Evolutionary conservation across 2,329 filamentous ascomycete genomes (phyloP).

Genomic region (Hypoxylon sp.): DNA sequence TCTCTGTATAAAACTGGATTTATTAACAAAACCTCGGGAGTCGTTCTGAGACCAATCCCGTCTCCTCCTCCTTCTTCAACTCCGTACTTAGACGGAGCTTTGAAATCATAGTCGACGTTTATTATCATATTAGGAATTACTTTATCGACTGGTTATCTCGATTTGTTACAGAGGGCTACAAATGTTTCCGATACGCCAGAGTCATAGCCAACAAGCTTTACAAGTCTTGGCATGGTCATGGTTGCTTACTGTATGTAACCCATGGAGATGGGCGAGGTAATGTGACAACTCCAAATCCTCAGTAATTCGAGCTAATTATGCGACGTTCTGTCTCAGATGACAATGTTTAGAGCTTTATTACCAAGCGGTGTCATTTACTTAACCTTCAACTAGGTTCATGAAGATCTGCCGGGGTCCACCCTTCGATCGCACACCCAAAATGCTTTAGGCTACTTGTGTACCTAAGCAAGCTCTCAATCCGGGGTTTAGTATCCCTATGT

Average conservation of each 20-base stretch:
- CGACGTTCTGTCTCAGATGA: constrained; percentile 41
- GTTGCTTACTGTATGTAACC: constrained; percentile 50
- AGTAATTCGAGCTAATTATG: constrained; percentile 42
- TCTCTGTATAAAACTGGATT: constrained; percentile 13
- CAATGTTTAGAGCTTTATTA: constrained; percentile 39
- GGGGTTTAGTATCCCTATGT: constrained; percentile 8
- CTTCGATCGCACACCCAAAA: constrained; percentile 21
- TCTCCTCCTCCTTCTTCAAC: constrained; percentile 2
- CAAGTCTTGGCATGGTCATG: constrained; percentile 43
- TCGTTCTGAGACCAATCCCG: neutral
- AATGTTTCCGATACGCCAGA: constrained; percentile 32
- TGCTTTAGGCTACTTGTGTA: constrained; percentile 18
- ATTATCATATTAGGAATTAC: constrained; percentile 5
- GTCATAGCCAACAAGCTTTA: constrained; percentile 42
- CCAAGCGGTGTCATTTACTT: constrained; percentile 39
- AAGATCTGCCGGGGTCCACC: constrained; percentile 40
- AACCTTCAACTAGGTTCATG: constrained; percentile 28
- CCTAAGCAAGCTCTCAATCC: constrained; percentile 22
- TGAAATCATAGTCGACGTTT: constrained; percentile 16
- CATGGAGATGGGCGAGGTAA: constrained; percentile 41
- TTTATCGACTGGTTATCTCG: constrained; percentile 37
- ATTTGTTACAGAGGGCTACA: constrained; percentile 24
- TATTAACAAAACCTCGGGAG: neutral
- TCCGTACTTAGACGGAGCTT: constrained; percentile 18
- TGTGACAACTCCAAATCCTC: constrained; percentile 44